A percentile compares a stretch with the other conserved stretches of the same genome.
Conservation (phyloP, 805 yeast genomes). For the Scheffersomyces lignosus region DNA sequence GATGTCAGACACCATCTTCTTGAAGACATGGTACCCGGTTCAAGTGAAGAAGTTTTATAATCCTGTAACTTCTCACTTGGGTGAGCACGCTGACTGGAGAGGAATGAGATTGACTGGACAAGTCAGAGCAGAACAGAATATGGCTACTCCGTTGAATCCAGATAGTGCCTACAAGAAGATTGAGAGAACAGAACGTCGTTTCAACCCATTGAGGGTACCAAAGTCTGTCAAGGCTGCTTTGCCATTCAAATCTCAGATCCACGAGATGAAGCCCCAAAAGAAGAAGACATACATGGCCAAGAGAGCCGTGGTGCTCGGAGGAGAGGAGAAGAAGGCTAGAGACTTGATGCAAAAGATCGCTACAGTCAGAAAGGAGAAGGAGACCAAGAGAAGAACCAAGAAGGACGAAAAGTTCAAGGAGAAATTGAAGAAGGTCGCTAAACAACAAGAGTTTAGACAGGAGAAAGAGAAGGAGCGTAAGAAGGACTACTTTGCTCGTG, state of each 20-base stretch:
- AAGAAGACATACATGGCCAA: constrained; percentile 77
- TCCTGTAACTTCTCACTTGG: constrained; percentile 88
- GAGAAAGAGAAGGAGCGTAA: constrained; percentile 83
- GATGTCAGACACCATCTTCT: constrained; percentile 83
- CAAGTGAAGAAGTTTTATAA: constrained; percentile 87
- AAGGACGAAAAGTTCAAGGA: constrained; percentile 75
- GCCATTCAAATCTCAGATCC: constrained; percentile 92
- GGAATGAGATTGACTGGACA: constrained; percentile 97
- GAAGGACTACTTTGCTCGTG: constrained; percentile 78
- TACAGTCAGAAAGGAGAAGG: constrained; percentile 84
- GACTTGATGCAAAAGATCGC: constrained; percentile 83
- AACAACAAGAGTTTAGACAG: constrained; percentile 63
- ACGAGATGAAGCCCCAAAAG: constrained; percentile 83
- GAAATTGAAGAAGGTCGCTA: constrained; percentile 72
- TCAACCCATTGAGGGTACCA: constrained; percentile 88
- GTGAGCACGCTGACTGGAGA: constrained; percentile 83
- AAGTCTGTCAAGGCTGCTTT: constrained; percentile 68
- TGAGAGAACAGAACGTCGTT: constrained; percentile 80
- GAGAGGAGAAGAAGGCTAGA: constrained; percentile 92
- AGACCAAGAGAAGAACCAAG: constrained; percentile 68
- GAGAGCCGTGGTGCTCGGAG: constrained; percentile 91
- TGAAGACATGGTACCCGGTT: constrained; percentile 97
- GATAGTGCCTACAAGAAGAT: constrained; percentile 63
- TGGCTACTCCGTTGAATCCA: constrained; percentile 59
- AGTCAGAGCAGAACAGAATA: constrained; percentile 72